phyloP scores from a whole-genome alignment of 495 filamentous ascomycete species.

The Hyaloscypha hepaticicola region DNA sequence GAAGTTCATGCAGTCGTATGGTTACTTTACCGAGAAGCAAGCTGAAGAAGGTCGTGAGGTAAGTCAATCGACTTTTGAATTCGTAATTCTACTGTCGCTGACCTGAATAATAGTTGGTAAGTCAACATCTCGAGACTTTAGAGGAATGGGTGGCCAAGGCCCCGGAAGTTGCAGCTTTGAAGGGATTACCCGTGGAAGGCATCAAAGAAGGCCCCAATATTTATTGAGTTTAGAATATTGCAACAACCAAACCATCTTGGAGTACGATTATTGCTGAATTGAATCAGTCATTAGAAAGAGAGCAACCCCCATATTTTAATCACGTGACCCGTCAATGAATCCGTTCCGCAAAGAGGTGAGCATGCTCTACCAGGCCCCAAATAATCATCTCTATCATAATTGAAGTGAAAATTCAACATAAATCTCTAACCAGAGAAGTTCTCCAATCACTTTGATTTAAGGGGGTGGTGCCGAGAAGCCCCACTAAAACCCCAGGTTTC shows the following conservation, averaged over 20 bases:
- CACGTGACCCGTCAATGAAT: too few relatives aligned
- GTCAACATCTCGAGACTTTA: neutral
- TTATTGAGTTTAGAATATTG: too few relatives aligned
- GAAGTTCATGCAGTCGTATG: slow-evolving; percentile 42
- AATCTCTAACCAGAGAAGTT: too few relatives aligned
- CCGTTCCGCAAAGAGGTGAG: too few relatives aligned
- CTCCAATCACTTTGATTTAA: neutral
- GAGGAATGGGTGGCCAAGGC: slow-evolving; percentile 10
- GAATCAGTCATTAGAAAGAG: too few relatives aligned
- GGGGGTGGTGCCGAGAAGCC: neutral
- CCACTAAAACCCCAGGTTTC: neutral
- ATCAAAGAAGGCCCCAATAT: too few relatives aligned
- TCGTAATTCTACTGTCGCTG: neutral
- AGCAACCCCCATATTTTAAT: too few relatives aligned
- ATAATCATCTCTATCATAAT: too few relatives aligned
- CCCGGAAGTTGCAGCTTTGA: slow-evolving; percentile 7
- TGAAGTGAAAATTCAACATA: too few relatives aligned
- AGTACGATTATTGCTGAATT: too few relatives aligned
- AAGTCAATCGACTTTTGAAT: neutral
- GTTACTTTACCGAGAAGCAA: slow-evolving; percentile 45
- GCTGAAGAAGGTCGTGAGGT: slow-evolving; percentile 28
- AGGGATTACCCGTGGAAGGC: neutral
- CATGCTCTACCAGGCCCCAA: too few relatives aligned
- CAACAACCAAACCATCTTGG: too few relatives aligned
- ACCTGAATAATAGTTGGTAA: neutral